phyloP scores from a whole-genome alignment of 2,329 filamentous ascomycete genomes.

The Talaromyces marneffei region DNA sequence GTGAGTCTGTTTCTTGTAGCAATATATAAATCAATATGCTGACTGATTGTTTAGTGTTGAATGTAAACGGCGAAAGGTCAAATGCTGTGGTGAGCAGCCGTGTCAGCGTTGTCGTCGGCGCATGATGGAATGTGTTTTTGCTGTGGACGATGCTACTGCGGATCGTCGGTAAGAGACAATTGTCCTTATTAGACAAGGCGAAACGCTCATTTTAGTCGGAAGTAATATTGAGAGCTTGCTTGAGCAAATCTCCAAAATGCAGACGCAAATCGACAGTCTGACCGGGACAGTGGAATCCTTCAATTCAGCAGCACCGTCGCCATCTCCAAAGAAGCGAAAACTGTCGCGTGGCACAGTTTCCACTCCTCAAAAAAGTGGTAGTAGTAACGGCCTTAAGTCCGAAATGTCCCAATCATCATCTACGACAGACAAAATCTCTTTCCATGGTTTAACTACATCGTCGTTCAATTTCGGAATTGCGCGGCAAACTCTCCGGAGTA shows the following conservation, averaged over 20 bases:
- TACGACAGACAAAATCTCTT: constrained; percentile 52
- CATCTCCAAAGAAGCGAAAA: neutral
- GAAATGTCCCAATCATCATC: constrained; percentile 12
- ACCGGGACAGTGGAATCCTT: constrained; percentile 65
- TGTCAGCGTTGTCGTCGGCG: constrained; percentile 59
- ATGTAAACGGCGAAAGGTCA: constrained; percentile 69
- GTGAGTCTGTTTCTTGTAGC: neutral
- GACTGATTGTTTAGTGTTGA: constrained; percentile 51
- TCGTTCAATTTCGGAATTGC: constrained; percentile 79
- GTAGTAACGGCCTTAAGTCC: neutral
- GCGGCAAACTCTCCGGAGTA: constrained; percentile 75
- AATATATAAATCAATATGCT: neutral
- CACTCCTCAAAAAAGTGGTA: neutral
- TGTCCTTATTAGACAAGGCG: neutral
- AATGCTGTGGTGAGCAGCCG: constrained; percentile 65
- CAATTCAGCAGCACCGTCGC: constrained; percentile 32
- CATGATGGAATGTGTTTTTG: constrained; percentile 60
- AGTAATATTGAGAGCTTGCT: constrained; percentile 26
- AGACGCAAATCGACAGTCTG: constrained; percentile 69
- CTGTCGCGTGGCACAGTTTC: neutral
- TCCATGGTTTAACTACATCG: constrained; percentile 77
- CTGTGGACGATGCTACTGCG: constrained; percentile 52
- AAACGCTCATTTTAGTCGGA: neutral
- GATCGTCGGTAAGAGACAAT: neutral
- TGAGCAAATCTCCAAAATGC: constrained; percentile 29